Conservation (phyloP, 2,329 filamentous ascomycete species). For the Hypoxylon sp. region DNA sequence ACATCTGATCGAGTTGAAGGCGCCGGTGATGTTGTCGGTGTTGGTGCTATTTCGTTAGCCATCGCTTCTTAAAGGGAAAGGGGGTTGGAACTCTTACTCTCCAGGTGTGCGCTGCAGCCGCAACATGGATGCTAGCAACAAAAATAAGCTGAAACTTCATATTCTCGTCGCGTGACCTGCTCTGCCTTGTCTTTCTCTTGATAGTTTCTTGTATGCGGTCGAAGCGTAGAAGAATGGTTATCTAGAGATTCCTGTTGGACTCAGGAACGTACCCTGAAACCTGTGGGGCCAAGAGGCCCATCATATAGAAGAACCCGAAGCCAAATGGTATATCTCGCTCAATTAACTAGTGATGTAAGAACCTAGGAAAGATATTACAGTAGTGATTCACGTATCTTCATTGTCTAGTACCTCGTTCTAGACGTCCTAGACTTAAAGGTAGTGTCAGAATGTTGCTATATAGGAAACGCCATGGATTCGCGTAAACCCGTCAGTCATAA, state of each 20-base stretch:
- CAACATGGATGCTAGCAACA: neutral
- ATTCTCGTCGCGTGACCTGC: neutral
- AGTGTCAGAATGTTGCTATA: neutral
- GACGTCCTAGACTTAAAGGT: neutral
- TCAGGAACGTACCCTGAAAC: neutral
- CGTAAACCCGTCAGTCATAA: neutral
- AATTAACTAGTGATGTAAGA: neutral
- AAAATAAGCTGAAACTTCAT: neutral
- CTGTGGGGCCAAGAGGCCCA: neutral
- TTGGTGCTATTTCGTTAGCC: neutral
- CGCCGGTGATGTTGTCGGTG: neutral
- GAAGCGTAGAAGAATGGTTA: neutral
- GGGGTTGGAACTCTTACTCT: neutral
- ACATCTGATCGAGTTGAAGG: neutral
- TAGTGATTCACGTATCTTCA: neutral
- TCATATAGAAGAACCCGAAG: neutral
- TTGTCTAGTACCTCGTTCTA: neutral
- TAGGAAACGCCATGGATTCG: neutral
- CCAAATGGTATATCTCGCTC: neutral
- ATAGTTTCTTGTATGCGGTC: neutral
- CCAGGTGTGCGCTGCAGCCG: neutral
- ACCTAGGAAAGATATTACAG: neutral
- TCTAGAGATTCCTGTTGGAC: neutral
- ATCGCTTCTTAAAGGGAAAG: neutral
- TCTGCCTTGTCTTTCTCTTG: neutral